Percentiles rank a stretch among this genome's conserved stretches.
Conservation (phyloP, 345 rosid species). For the Nephelium lappaceum region DNA sequence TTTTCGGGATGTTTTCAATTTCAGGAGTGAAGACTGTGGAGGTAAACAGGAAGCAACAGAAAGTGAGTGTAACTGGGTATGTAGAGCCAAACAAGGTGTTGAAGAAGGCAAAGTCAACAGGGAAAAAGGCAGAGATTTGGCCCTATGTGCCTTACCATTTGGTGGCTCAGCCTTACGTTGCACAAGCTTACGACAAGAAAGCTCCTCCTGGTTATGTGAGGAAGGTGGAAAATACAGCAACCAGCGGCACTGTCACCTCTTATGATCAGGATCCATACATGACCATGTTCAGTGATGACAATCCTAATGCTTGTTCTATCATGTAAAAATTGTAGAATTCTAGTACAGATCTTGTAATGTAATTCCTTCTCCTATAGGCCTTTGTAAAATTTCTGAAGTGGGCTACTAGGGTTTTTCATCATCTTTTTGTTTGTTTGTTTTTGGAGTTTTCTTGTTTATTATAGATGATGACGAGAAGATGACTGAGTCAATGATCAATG, state of each 20-base stretch:
- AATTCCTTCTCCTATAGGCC: neutral
- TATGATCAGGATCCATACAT: constrained; percentile 61
- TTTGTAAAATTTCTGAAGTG: constrained; percentile 24
- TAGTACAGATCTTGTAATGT: neutral
- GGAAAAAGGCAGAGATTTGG: constrained; percentile 96
- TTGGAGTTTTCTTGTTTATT: neutral
- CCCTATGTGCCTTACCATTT: constrained; percentile 87
- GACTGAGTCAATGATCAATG: neutral
- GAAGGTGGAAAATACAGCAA: constrained; percentile 52
- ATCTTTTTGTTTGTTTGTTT: neutral
- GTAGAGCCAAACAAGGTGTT: constrained; percentile 77
- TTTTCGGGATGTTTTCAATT: constrained; percentile 33
- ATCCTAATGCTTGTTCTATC: constrained; percentile 90
- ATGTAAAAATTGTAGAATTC: constrained; percentile 43
- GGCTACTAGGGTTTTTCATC: neutral
- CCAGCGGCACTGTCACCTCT: constrained; percentile 40
- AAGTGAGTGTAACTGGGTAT: constrained; percentile 84
- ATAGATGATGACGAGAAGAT: neutral
- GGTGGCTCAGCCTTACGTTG: constrained; percentile 84
- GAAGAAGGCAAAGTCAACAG: constrained; percentile 86
- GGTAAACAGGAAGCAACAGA: constrained; percentile 89
- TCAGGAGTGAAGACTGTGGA: constrained; percentile 85
- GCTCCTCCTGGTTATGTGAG: constrained; percentile 96
- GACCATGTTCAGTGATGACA: constrained; percentile 76
- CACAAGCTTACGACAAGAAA: constrained; percentile 84